Base-by-base conservation (phyloP, 2,329 filamentous ascomycete species). In the Colletotrichum agaves region DNA sequence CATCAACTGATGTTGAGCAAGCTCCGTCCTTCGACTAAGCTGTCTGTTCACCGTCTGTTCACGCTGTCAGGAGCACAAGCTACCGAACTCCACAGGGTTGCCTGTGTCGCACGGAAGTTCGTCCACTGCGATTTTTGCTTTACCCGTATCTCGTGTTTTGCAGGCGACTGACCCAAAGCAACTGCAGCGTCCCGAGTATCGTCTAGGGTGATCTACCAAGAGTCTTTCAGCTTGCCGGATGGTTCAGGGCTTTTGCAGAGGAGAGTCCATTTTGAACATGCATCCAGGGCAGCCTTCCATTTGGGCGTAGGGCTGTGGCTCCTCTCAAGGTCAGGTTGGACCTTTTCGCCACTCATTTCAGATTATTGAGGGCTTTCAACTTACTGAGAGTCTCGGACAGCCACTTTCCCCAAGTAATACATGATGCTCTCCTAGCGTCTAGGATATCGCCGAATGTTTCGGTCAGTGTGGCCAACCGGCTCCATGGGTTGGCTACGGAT, bases 261-360 rank as follows among this genome's bases (percentile, higher is more conserved):
- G 5, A 23, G 31, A n/a, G 39, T 59, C 31, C 5, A 7, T 27
- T 27, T 27, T 21, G 19, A 27, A 17, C 43, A 56, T 21, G 15
- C 27, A 39, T 37, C 33, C 19, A 31, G 17, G 6, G 27, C 27
- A 21, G 19, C 27, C 43, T 35, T 11, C 23, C 27, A 27, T 27
- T 7, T 27, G 27, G 27, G 27, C 27, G 6, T 27, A 43, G 43
- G 50, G n/a, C n/a, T 27, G 23, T 56, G 49, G 56, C 27, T 62
- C 31, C 23, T 47, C 57, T 56, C 56, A 67, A 41, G 7, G 23
- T 27, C 39, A 35, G 41, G 56, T 41, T 57, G 49, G 56, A 21
- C 37, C 44, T 57, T 41, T 19, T 46, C 58, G 56, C 66, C 56
- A 62, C 66, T 57, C 35, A 67, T 62, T 67, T 53, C 19, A 39